A percentile compares a stretch with the other conserved stretches of the same genome.
phyloP scores from a whole-genome alignment of 2,329 filamentous ascomycete genomes.

The Paracoccidioides lutzii region DNA sequence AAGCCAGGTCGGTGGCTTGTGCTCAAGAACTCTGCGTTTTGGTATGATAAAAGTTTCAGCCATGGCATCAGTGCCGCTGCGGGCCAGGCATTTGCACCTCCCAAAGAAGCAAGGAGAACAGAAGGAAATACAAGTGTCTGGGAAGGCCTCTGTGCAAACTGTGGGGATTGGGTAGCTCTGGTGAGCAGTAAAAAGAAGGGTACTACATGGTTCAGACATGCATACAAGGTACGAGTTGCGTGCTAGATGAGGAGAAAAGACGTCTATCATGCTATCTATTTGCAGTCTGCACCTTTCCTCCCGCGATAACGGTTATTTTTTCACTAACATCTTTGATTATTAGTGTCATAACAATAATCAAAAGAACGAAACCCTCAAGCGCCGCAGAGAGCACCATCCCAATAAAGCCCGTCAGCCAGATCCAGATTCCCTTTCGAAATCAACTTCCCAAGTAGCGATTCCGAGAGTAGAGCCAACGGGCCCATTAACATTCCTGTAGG shows the following conservation, averaged over 20 bases:
- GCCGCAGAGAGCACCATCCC: conserved; percentile 50
- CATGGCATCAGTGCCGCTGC: conserved; percentile 77
- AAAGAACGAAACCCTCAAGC: conserved; percentile 57
- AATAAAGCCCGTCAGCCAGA: conserved; percentile 29
- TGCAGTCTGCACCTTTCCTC: background rate
- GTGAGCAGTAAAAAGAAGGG: conserved; percentile 75
- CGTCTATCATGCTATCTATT: background rate
- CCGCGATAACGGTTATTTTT: background rate
- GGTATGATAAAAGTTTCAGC: conserved; percentile 86
- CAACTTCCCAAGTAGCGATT: background rate
- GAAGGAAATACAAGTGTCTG: conserved; percentile 55
- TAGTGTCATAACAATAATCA: conserved; percentile 55
- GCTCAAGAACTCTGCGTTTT: conserved; percentile 80
- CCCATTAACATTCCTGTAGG: background rate
- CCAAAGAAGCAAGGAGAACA: conserved; percentile 60
- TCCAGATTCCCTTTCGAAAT: conserved; percentile 2
- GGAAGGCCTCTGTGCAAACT: conserved; percentile 28
- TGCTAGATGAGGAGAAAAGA: background rate
- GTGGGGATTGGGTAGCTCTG: conserved; percentile 21
- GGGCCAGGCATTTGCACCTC: conserved; percentile 64
- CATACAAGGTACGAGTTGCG: conserved; percentile 56
- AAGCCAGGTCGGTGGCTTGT: conserved; percentile 77
- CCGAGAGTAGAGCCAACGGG: background rate
- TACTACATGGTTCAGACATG: conserved; percentile 84
- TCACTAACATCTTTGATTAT: conserved; percentile 10